These are phyloP conservation scores for Nothophaeocryptopus gaeumannii DNA, from an alignment of 2,329 filamentous ascomycete species.

Conservation along the genomic window DNA sequence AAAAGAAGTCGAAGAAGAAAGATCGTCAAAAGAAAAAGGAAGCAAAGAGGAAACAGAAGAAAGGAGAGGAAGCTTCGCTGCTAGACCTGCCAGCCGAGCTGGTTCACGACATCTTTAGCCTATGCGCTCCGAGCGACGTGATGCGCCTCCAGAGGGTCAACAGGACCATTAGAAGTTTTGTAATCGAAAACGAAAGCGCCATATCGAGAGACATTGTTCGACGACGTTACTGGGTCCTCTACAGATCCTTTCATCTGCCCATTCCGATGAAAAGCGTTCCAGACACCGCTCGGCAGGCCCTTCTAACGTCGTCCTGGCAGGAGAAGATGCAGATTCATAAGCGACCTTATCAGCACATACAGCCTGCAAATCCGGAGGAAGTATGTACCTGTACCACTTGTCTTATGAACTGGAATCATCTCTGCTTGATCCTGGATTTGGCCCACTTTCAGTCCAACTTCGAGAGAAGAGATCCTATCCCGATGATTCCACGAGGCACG, in stretches of 20 bases:
- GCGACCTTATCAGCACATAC: constrained; percentile 54
- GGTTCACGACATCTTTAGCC: constrained; percentile 47
- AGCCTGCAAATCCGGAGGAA: constrained; percentile 44
- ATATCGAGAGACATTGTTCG: constrained; percentile 46
- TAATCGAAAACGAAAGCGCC: constrained; percentile 44
- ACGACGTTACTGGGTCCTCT: constrained; percentile 51
- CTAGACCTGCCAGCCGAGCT: constrained; percentile 55
- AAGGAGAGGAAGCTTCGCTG: constrained; percentile 37
- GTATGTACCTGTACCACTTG: constrained; percentile 59
- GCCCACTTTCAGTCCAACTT: constrained; percentile 55
- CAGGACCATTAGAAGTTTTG: constrained; percentile 43
- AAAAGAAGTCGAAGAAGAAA: constrained; percentile 53
- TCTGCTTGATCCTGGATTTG: constrained; percentile 56
- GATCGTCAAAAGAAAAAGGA: constrained; percentile 46
- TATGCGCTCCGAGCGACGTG: constrained; percentile 52
- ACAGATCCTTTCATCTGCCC: constrained; percentile 53
- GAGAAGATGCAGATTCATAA: constrained; percentile 47
- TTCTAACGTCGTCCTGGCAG: constrained; percentile 45
- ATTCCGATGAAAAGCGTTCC: constrained; percentile 41
- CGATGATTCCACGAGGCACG: constrained; percentile 50
- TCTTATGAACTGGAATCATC: constrained; percentile 55
- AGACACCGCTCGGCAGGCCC: constrained; percentile 30
- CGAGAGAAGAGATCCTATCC: constrained; percentile 52
- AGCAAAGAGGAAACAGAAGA: constrained; percentile 32
- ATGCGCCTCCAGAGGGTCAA: constrained; percentile 47